Evolutionary conservation across 2,329 filamentous ascomycete species (phyloP), one percentile per base, ranked within the genome.

Genomic region (Cladophialophora psammophila): DNA sequence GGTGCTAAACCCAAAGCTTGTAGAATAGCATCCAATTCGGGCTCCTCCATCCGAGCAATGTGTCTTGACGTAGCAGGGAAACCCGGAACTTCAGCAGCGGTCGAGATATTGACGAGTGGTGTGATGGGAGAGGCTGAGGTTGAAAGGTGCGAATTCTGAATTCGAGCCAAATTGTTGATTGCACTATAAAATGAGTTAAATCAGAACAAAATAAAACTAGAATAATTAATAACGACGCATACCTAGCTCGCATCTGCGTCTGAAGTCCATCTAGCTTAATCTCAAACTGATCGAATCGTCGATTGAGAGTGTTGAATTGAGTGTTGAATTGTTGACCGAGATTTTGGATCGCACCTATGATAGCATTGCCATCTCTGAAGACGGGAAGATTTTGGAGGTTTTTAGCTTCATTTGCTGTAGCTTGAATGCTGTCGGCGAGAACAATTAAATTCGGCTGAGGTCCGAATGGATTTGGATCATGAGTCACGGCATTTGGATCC

Each of bases 341-440:
- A 15, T 52, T 15, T 52, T 52, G 48, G 15, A 52, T 52, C 48
- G 48, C 48, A 52, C 2, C 48, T 52, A 52, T 15, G 48, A 52
- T 52, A 7, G 48, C 48, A 52, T 9, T 15, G 48, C 48, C 48
- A 52, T 52, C 48, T 52, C 48, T 52, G 48, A 52, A 52, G 48
- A 15, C 48, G 15, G 48, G 48, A 52, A n/a, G 15, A 52, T 52
- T 52, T 52, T 52, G 48, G 15, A 52, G 48, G 3, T 52, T 52
- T 15, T 52, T 15, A 31, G 48, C 48, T 52, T 52, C 15, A 52
- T 52, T 15, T 52, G 48, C 48, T 8, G 48, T 15, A 52, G 48
- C 15, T 52, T 15, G 48, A 52, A 36, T 8, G 12, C 35, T 12
- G 8, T 36, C 8, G 12, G 35, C 35, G 35, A 36, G 35, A 5